Percentiles rank a stretch among this genome's conserved stretches.
Evolutionary conservation across 148 eudicot genomes (phyloP).

Genomic region (Tetragonia tetragonoides): DNA sequence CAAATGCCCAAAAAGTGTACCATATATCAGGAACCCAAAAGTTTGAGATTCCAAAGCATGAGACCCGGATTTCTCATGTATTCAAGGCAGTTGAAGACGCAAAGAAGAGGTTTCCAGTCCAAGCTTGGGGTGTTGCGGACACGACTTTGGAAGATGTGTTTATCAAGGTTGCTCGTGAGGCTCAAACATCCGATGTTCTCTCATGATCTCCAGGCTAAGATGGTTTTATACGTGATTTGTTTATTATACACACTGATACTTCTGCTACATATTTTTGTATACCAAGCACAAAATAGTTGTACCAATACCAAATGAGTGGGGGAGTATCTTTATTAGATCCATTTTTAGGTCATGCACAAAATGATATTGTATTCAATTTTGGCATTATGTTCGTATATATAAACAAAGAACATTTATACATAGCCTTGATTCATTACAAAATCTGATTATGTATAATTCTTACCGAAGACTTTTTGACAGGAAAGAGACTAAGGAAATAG

Average conservation of each 20-base stretch:
- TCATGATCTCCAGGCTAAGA: conserved; percentile 32
- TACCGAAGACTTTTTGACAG: too few relatives aligned
- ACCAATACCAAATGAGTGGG: neutral
- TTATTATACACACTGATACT: neutral
- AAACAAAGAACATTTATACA: neutral
- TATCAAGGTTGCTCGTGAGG: conserved; percentile 76
- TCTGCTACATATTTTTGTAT: neutral
- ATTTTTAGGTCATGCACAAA: neutral
- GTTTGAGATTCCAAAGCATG: conserved; percentile 77
- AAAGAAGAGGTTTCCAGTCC: conserved; percentile 66
- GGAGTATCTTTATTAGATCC: neutral
- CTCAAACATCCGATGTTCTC: conserved; percentile 53
- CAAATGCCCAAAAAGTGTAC: conserved; percentile 64
- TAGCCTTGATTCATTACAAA: neutral
- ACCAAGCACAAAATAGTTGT: neutral
- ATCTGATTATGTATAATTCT: neutral
- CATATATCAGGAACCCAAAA: conserved; percentile 82
- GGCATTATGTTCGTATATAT: neutral
- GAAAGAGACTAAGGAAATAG: too few relatives aligned
- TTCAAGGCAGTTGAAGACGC: conserved; percentile 74
- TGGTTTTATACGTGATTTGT: neutral
- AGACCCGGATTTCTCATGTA: conserved; percentile 59
- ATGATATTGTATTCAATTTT: neutral
- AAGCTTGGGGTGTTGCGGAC: conserved; percentile 90
- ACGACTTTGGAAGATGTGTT: conserved; percentile 89